Conservation (phyloP, 2,329 filamentous ascomycete genomes). For the Diaporthe amygdali region DNA sequence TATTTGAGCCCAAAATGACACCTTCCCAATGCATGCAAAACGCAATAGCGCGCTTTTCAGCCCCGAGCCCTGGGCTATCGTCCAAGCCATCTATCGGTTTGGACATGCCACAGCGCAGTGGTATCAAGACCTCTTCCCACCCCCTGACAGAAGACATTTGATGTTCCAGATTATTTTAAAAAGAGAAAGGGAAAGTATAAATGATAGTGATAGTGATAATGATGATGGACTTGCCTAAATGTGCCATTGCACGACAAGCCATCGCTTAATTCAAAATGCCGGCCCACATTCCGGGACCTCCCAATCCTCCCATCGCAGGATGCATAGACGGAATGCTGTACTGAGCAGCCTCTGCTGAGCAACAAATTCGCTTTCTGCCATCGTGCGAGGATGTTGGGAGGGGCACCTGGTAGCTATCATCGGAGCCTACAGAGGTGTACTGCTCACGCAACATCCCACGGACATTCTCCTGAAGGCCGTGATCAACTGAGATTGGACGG, state of each 20-base stretch:
- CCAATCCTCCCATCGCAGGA: constrained; percentile 53
- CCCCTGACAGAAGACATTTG: neutral
- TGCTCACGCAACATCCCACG: constrained; percentile 61
- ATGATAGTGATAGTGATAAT: constrained; percentile 12
- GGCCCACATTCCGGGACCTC: constrained; percentile 70
- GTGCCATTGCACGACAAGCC: neutral
- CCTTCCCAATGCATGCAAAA: constrained; percentile 27
- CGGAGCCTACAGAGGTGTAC: constrained; percentile 38
- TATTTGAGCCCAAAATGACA: constrained; percentile 21
- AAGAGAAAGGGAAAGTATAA: neutral
- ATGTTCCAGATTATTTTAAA: neutral
- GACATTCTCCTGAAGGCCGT: constrained; percentile 69
- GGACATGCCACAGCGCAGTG: constrained; percentile 8
- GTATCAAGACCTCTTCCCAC: constrained; percentile 23
- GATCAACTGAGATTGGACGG: constrained; percentile 62
- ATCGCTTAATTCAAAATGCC: constrained; percentile 65
- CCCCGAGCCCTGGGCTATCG: constrained; percentile 12
- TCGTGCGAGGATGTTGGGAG: constrained; percentile 49
- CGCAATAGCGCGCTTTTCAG: constrained; percentile 24
- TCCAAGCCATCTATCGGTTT: neutral
- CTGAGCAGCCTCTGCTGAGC: constrained; percentile 61
- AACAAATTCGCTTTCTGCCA: constrained; percentile 70
- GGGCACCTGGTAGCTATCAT: constrained; percentile 42
- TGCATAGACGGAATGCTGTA: constrained; percentile 54
- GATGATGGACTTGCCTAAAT: neutral